Conservation (phyloP, 345 rosid species). For the Euphorbia pulcherrima region DNA sequence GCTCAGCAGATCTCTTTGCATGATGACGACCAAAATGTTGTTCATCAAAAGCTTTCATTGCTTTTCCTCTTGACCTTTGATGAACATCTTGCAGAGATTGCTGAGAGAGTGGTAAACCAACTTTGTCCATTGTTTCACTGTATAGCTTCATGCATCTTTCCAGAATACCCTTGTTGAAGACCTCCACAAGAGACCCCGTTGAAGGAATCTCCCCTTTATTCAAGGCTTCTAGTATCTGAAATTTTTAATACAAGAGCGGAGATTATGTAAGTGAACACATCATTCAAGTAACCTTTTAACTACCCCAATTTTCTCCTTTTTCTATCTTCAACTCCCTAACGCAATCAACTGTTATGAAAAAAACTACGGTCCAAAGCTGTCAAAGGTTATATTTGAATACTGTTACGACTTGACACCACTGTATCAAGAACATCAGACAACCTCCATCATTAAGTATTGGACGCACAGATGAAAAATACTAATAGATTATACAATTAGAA, state of each 20-base stretch:
- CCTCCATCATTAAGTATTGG: constrained; percentile 1
- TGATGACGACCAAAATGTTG: constrained; percentile 96
- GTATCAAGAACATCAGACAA: not conserved
- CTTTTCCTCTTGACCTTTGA: constrained; percentile 51
- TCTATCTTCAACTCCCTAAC: not conserved
- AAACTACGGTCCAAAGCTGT: not conserved
- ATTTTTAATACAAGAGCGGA: constrained; percentile 16
- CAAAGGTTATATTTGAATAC: not conserved
- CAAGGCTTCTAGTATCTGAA: constrained; percentile 92
- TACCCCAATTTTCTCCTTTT: not conserved
- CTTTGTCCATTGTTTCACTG: constrained; percentile 55
- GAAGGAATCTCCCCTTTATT: constrained; percentile 99
- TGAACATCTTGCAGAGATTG: constrained; percentile 62
- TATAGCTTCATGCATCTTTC: constrained; percentile 82
- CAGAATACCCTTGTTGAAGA: constrained; percentile 88
- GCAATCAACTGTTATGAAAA: not conserved
- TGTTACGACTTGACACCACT: not conserved
- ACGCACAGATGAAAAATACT: not conserved
- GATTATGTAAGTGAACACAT: not conserved
- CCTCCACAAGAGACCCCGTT: constrained; percentile 96
- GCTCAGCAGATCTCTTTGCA: constrained; percentile 72
- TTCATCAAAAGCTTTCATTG: constrained; percentile 66
- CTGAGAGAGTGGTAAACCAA: constrained; percentile 64
- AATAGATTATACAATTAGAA: not conserved
- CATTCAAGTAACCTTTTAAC: not conserved